These are phyloP conservation scores for Penicillium macrosclerotiorum DNA, from an alignment of 495 filamentous ascomycete species.

Conservation along the genomic window DNA sequence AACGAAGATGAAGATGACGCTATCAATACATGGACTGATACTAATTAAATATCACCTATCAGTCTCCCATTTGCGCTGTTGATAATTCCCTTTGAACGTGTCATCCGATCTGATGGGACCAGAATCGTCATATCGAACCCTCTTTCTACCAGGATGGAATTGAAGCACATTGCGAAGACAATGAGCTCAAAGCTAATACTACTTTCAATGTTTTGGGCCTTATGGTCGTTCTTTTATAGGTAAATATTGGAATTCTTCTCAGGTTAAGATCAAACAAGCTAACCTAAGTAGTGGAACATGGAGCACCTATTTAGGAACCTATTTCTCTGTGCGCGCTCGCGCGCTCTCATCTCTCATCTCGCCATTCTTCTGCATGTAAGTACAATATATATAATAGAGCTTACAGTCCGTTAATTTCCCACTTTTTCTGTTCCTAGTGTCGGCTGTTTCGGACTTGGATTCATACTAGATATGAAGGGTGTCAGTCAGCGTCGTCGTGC, in stretches of 20 bases:
- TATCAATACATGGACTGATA: too few relatives aligned
- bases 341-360: conserved; percentile 32
- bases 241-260: not conserved
- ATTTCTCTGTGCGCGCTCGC: conserved; percentile 30
- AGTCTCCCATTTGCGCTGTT: conserved; percentile 28
- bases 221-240: conserved; percentile 35
- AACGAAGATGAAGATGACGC: too few relatives aligned
- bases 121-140: conserved; percentile 25
- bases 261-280: conserved; percentile 5
- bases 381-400: too few relatives aligned
- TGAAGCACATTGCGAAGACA: conserved; percentile 26
- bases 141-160: conserved; percentile 26
- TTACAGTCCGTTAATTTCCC: too few relatives aligned
- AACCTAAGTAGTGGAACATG: conserved; percentile 23
- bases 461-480: conserved; percentile 30
- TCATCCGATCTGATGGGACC: conserved; percentile 28
- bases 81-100: conserved; percentile 26
- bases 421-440: conserved; percentile 10
- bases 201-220: conserved; percentile 25
- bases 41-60: too few relatives aligned
- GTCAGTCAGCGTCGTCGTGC: conserved; percentile 30
- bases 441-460: conserved; percentile 33
- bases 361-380: conserved; percentile 34
- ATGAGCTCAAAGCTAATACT: conserved; percentile 28
- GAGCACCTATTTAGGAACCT: conserved; percentile 28